Evolutionary conservation across 2,329 filamentous ascomycete genomes (phyloP).

Genomic region (Pseudogymnoascus pannorum): DNA sequence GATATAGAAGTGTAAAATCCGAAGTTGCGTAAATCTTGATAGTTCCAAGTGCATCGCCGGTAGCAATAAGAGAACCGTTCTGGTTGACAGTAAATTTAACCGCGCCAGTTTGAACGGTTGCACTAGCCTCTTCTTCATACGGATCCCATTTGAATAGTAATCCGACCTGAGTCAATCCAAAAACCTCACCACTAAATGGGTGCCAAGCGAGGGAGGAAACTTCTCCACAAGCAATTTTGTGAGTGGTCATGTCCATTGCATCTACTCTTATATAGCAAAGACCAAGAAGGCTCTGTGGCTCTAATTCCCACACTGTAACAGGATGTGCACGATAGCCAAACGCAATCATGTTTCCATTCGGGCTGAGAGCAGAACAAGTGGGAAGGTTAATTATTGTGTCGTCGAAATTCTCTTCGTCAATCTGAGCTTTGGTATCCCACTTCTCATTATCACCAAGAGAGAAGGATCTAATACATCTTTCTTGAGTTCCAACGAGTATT

Average conservation of each 20-base stretch:
- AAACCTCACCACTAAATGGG: not conserved
- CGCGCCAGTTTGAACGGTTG: conserved; percentile 9
- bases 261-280: not conserved
- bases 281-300: not conserved
- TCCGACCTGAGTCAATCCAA: not conserved
- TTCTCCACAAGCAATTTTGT: not conserved
- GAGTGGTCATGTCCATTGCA: not conserved
- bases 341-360: conserved; percentile 15
- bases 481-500: not conserved
- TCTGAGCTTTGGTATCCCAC: not conserved
- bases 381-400: conserved; percentile 12
- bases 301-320: conserved; percentile 17
- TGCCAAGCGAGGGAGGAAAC: not conserved
- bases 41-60: conserved; percentile 7
- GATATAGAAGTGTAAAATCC: conserved; percentile 14
- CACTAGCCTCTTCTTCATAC: not conserved
- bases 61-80: conserved; percentile 14
- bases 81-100: conserved; percentile 8
- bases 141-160: not conserved
- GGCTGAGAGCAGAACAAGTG: conserved; percentile 16
- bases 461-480: conserved; percentile 10
- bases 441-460: not conserved
- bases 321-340: conserved; percentile 18
- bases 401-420: conserved; percentile 1
- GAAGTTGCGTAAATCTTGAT: conserved; percentile 12